Conservation (phyloP, 2,329 filamentous ascomycete species). For the Pseudocercospora ulei region DNA sequence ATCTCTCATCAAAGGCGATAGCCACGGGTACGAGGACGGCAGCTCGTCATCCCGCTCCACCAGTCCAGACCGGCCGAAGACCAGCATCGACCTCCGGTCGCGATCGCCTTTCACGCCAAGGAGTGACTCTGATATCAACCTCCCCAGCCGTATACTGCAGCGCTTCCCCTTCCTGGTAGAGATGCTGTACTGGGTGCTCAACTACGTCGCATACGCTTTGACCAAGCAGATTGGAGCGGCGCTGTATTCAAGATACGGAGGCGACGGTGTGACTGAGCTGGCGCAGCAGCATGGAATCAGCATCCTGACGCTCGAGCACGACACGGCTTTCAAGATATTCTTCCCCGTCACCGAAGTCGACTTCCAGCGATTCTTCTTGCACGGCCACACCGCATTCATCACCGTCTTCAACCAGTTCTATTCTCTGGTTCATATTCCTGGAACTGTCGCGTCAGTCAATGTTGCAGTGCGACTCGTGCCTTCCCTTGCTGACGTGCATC, state of each 20-base stretch:
- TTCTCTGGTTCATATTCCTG: conserved; percentile 52
- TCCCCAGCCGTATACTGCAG: conserved; percentile 54
- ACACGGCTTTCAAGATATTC: conserved; percentile 43
- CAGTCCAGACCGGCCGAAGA: conserved; percentile 33
- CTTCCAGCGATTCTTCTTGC: conserved; percentile 51
- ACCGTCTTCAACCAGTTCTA: conserved; percentile 51
- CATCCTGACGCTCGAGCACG: conserved; percentile 49
- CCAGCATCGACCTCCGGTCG: conserved; percentile 44
- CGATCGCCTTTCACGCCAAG: conserved; percentile 48
- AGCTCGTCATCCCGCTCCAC: conserved; percentile 26
- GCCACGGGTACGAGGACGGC: conserved; percentile 17
- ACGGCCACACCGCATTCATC: conserved; percentile 45
- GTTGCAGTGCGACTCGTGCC: not conserved
- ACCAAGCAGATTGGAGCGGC: conserved; percentile 36
- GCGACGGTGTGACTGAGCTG: conserved; percentile 47
- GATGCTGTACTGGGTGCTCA: conserved; percentile 65
- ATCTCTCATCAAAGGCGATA: conserved; percentile 20
- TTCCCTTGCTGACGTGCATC: conserved; percentile 10
- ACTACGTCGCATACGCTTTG: conserved; percentile 54
- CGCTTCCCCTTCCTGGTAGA: conserved; percentile 61
- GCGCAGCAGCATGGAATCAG: conserved; percentile 49
- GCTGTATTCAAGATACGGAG: conserved; percentile 29
- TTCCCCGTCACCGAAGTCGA: conserved; percentile 47
- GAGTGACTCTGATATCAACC: conserved; percentile 36
- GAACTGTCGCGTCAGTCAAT: conserved; percentile 47